Conservation (phyloP, 2,329 filamentous ascomycete genomes). For the Cercospora berteroae region DNA sequence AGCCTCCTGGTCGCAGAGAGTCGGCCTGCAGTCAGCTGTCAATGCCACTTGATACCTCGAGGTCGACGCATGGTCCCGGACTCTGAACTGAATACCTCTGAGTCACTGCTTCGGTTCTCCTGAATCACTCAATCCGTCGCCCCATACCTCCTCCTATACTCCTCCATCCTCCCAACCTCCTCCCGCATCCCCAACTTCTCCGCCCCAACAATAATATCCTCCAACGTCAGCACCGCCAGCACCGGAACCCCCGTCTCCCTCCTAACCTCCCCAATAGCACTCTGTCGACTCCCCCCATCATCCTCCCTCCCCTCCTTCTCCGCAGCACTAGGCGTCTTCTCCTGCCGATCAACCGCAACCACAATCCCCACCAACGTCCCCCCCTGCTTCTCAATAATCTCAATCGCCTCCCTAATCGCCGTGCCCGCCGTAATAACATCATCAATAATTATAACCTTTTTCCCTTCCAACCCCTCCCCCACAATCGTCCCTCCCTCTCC, state of each 20-base stretch:
- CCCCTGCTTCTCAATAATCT: slow-evolving; percentile 81
- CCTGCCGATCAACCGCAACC: slow-evolving; percentile 82
- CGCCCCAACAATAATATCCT: slow-evolving; percentile 64
- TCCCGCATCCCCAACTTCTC: slow-evolving; percentile 46
- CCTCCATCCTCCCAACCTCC: slow-evolving; percentile 61
- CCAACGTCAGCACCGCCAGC: slow-evolving; percentile 75
- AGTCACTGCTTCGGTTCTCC: background rate
- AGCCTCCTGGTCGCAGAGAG: background rate
- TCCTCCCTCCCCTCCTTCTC: slow-evolving; percentile 50
- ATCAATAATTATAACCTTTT: slow-evolving; percentile 86
- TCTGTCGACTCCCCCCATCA: slow-evolving; percentile 67
- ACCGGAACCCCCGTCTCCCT: slow-evolving; percentile 83
- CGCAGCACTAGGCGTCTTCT: slow-evolving; percentile 65
- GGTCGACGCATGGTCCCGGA: no score
- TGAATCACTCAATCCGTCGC: slow-evolving; percentile 29
- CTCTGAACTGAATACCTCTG: background rate
- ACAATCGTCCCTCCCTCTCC: slow-evolving; percentile 94
- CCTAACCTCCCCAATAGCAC: slow-evolving; percentile 81
- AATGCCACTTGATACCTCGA: background rate
- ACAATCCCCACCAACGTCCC: slow-evolving; percentile 83
- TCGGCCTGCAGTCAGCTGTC: background rate
- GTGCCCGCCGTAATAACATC: slow-evolving; percentile 96
- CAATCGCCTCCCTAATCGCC: slow-evolving; percentile 87
- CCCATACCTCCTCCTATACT: slow-evolving; percentile 58
- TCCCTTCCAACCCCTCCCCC: slow-evolving; percentile 78